A percentile compares a stretch with the other conserved stretches of the same genome.
phyloP scores from a whole-genome alignment of 2,329 filamentous ascomycete genomes.

The Sclerotinia spermophila region DNA sequence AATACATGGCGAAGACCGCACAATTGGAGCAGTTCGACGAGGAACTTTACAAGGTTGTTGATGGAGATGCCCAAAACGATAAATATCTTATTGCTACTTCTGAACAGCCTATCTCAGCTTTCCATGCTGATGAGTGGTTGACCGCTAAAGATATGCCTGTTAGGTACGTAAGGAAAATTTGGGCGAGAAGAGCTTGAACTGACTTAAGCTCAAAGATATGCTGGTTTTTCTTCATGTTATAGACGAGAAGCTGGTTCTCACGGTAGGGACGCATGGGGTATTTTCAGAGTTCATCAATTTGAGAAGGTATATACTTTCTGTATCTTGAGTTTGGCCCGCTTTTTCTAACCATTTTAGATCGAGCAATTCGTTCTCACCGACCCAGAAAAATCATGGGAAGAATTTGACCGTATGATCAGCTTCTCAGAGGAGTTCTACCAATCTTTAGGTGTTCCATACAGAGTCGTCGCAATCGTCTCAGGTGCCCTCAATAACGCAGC shows the following conservation, averaged over 20 bases:
- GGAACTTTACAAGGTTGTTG: slow-evolving; percentile 94
- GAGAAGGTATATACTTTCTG: slow-evolving; percentile 63
- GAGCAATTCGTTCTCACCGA: slow-evolving; percentile 79
- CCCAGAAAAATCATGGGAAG: slow-evolving; percentile 87
- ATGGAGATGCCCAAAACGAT: slow-evolving; percentile 81
- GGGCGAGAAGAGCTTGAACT: slow-evolving; percentile 6
- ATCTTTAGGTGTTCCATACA: slow-evolving; percentile 83
- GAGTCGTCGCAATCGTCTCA: slow-evolving; percentile 91
- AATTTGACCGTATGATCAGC: slow-evolving; percentile 88
- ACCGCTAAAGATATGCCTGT: slow-evolving; percentile 80
- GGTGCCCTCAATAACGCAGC: slow-evolving; percentile 88
- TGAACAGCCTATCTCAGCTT: slow-evolving; percentile 90
- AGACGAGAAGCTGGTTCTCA: slow-evolving; percentile 91
- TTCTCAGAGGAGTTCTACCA: slow-evolving; percentile 94
- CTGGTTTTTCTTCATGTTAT: slow-evolving; percentile 93
- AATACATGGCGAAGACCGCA: slow-evolving; percentile 96
- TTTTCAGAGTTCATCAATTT: slow-evolving; percentile 97
- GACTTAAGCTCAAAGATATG: slow-evolving; percentile 48
- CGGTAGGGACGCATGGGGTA: slow-evolving; percentile 92
- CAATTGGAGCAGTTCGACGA: slow-evolving; percentile 97
- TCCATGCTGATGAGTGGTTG: slow-evolving; percentile 93
- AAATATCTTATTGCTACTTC: slow-evolving; percentile 79
- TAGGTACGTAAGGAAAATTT: slow-evolving; percentile 51
- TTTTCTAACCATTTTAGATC: slow-evolving; percentile 47
- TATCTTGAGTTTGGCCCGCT: slow-evolving; percentile 20